phyloP scores from a whole-genome alignment of 495 filamentous ascomycete genomes.

The Penicillium diatomitis region DNA sequence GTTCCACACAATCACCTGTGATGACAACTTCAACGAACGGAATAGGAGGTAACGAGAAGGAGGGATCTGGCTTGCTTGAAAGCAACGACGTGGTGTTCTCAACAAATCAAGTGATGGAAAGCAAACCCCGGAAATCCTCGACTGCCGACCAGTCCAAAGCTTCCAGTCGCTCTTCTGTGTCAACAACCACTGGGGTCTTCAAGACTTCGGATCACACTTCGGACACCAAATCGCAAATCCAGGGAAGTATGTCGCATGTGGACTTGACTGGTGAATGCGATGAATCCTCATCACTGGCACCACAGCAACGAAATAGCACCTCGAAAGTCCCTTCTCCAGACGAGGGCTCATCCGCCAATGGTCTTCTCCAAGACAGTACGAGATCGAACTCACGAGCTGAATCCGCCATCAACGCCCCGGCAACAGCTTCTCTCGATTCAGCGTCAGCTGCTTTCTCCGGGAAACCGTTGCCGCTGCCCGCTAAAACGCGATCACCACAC shows the following conservation, averaged over 20 bases:
- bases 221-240: conserved; percentile 8
- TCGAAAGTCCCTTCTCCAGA: conserved; percentile 23
- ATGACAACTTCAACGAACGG: conserved; percentile 22
- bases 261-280: conserved; percentile 26
- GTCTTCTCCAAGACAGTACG: conserved; percentile 34
- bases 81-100: conserved; percentile 11
- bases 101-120: conserved; percentile 15
- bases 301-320: conserved; percentile 27
- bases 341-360: conserved; percentile 29
- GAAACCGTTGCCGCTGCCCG: conserved; percentile 10
- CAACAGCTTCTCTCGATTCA: conserved; percentile 12
- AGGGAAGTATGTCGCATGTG: conserved; percentile 26
- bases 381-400: conserved; percentile 25
- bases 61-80: conserved; percentile 13
- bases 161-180: conserved; percentile 15
- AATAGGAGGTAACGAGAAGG: conserved; percentile 7
- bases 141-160: conserved; percentile 18
- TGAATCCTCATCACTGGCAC: conserved; percentile 21
- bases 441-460: conserved; percentile 14
- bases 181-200: conserved; percentile 10
- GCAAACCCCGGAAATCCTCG: conserved; percentile 13
- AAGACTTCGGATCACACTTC: conserved; percentile 20
- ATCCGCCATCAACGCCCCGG: conserved; percentile 15
- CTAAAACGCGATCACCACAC: conserved; percentile 24
- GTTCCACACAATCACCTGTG: conserved; percentile 26